Percentiles rank a stretch among this genome's conserved stretches.
phyloP scores from a whole-genome alignment of 495 filamentous ascomycete species.

The Jackrogersella minutella region DNA sequence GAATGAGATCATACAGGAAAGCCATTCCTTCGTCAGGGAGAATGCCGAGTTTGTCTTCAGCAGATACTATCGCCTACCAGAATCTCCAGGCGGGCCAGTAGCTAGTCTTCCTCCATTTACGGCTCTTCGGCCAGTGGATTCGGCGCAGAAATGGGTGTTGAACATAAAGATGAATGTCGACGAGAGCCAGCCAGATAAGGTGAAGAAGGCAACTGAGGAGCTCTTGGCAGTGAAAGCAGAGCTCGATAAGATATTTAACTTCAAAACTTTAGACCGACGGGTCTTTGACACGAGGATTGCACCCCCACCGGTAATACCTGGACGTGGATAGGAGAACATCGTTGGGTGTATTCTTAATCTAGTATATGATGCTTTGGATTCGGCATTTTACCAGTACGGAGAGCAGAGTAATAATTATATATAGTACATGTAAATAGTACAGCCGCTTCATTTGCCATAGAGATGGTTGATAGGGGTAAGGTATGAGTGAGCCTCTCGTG shows the following conservation, averaged over 20 bases:
- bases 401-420: too few relatives aligned
- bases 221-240: conserved; percentile 45
- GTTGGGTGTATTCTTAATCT: neutral
- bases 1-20: conserved; percentile 52
- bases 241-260: conserved; percentile 55
- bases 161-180: conserved; percentile 53
- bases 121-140: conserved; percentile 40
- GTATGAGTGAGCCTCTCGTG: too few relatives aligned
- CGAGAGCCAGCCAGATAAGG: conserved; percentile 51
- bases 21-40: conserved; percentile 52
- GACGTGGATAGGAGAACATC: conserved; percentile 10
- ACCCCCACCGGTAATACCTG: conserved; percentile 27
- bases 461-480: too few relatives aligned
- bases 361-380: neutral
- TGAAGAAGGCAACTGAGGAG: conserved; percentile 50
- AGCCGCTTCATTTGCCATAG: too few relatives aligned
- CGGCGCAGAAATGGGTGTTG: conserved; percentile 50
- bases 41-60: conserved; percentile 53
- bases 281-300: conserved; percentile 50
- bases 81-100: conserved; percentile 24
- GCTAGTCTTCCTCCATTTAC: conserved; percentile 30
- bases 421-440: too few relatives aligned
- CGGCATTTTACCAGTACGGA: neutral
- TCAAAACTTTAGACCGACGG: conserved; percentile 52
- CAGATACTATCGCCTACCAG: conserved; percentile 41